A percentile compares a stretch with the other conserved stretches of the same genome.
phyloP scores from a whole-genome alignment of 768 basidiomycete species.

The Stropharia rugosoannulata region DNA sequence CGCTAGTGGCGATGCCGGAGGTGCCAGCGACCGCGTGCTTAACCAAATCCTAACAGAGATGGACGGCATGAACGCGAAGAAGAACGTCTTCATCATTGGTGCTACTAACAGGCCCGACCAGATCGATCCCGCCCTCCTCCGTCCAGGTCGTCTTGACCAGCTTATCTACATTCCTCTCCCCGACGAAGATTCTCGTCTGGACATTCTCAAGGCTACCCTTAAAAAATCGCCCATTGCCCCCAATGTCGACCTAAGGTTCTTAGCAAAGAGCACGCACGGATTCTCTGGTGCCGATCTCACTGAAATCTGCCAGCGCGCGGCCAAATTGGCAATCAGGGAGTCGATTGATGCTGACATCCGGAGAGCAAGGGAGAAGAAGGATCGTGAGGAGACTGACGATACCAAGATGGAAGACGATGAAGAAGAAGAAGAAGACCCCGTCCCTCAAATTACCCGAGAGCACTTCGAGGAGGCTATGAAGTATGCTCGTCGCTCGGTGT shows the following conservation, averaged over 20 bases:
- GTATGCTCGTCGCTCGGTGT: slow-evolving; percentile 94
- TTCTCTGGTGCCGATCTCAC: slow-evolving; percentile 99
- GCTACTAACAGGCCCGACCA: slow-evolving; percentile 97
- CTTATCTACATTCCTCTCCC: slow-evolving; percentile 99
- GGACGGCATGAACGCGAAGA: slow-evolving; percentile 99
- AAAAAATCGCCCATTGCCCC: slow-evolving; percentile 88
- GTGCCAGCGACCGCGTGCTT: slow-evolving; percentile 96
- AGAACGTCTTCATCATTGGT: slow-evolving; percentile 98
- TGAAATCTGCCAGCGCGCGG: slow-evolving; percentile 98
- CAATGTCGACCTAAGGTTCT: slow-evolving; percentile 81
- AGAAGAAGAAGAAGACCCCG: slow-evolving; percentile 82
- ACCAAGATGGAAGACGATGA: slow-evolving; percentile 71
- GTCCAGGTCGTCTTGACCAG: slow-evolving; percentile 98
- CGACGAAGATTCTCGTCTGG: slow-evolving; percentile 87
- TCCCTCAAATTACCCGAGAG: slow-evolving; percentile 85
- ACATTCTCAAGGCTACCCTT: slow-evolving; percentile 88
- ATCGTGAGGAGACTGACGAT: slow-evolving; percentile 77
- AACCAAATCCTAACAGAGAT: slow-evolving; percentile 98
- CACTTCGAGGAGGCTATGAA: slow-evolving; percentile 99
- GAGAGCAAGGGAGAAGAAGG: slow-evolving; percentile 73
- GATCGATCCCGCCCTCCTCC: slow-evolving; percentile 89
- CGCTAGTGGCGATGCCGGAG: slow-evolving; percentile 85
- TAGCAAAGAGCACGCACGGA: slow-evolving; percentile 92
- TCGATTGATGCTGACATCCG: slow-evolving; percentile 93
- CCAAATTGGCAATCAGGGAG: slow-evolving; percentile 95